phyloP scores from a whole-genome alignment of 2,329 filamentous ascomycete species.

The Pyrenophora tritici-repentis region DNA sequence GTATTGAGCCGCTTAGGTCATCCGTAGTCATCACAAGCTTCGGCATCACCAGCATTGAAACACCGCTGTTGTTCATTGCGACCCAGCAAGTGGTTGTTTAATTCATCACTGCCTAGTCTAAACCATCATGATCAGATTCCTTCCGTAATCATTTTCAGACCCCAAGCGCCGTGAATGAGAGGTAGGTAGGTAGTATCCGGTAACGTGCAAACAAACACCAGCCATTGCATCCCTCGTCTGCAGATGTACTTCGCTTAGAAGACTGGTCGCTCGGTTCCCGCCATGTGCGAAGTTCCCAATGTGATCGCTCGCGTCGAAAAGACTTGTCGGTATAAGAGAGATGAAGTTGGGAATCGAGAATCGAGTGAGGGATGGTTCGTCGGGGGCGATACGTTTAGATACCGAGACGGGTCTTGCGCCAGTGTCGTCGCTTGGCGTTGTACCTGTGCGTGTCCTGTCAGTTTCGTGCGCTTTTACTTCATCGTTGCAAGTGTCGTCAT shows the following conservation, averaged over 20 bases:
- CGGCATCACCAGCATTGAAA: constrained; percentile 10
- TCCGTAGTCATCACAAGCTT: no score
- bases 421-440: constrained; percentile 99
- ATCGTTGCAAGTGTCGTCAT: neutral
- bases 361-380: constrained; percentile 40
- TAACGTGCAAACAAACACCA: constrained; percentile 29
- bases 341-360: constrained; percentile 39
- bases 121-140: constrained; percentile 39
- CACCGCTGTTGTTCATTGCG: constrained; percentile 26
- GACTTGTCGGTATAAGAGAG: constrained; percentile 26
- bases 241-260: constrained; percentile 30
- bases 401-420: constrained; percentile 99
- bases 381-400: constrained; percentile 75
- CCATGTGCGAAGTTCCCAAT: constrained; percentile 39
- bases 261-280: constrained; percentile 31
- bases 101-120: constrained; percentile 46
- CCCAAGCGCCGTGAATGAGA: constrained; percentile 46
- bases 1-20: no score
- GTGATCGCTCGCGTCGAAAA: constrained; percentile 31
- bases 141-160: constrained; percentile 36
- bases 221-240: constrained; percentile 34
- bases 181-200: constrained; percentile 25
- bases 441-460: constrained; percentile 67
- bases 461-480: constrained; percentile 6
- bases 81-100: constrained; percentile 42